A percentile compares a stretch with the other conserved stretches of the same genome.
Evolutionary conservation across 1,284 basidiomycete genomes (phyloP).

Genomic region (Cryptococcus sp.): DNA sequence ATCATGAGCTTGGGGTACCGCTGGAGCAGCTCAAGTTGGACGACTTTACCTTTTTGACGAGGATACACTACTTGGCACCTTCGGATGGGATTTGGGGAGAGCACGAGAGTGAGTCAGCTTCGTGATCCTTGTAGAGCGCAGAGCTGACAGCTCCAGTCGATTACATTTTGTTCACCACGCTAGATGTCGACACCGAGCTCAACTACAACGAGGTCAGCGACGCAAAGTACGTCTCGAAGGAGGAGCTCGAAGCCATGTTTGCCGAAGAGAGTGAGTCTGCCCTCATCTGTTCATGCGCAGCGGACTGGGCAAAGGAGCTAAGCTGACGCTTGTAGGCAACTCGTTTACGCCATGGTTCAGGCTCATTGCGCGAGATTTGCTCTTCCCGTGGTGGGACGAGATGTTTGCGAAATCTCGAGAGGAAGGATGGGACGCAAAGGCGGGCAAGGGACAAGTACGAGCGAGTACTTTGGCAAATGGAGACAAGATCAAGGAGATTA

Average conservation of each 20-base stretch:
- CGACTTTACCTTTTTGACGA: constrained; percentile 88
- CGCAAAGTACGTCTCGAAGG: constrained; percentile 83
- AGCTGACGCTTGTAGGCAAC: constrained; percentile 54
- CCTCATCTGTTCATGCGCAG: background rate
- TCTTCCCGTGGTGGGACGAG: constrained; percentile 98
- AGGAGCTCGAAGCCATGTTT: constrained; percentile 87
- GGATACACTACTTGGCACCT: constrained; percentile 96
- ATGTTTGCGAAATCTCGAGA: constrained; percentile 57
- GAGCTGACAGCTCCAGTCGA: constrained; percentile 62
- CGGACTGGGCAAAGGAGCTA: background rate
- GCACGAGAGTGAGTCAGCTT: constrained; percentile 73
- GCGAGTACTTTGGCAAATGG: constrained; percentile 35
- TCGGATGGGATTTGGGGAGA: constrained; percentile 93
- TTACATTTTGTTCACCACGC: constrained; percentile 93
- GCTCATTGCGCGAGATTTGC: constrained; percentile 90
- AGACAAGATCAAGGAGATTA: constrained; percentile 57
- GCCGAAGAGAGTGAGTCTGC: constrained; percentile 60
- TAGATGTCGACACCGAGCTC: constrained; percentile 74
- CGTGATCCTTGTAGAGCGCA: background rate
- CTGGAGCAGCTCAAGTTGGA: constrained; percentile 62
- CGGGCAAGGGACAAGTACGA: constrained; percentile 29
- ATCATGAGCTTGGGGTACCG: constrained; percentile 95
- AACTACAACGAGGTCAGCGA: constrained; percentile 92
- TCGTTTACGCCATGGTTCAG: constrained; percentile 99
- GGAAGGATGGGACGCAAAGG: constrained; percentile 57